These are phyloP conservation scores for Citrus glauca DNA, from an alignment of 345 rosid species.

Conservation along the genomic window DNA sequence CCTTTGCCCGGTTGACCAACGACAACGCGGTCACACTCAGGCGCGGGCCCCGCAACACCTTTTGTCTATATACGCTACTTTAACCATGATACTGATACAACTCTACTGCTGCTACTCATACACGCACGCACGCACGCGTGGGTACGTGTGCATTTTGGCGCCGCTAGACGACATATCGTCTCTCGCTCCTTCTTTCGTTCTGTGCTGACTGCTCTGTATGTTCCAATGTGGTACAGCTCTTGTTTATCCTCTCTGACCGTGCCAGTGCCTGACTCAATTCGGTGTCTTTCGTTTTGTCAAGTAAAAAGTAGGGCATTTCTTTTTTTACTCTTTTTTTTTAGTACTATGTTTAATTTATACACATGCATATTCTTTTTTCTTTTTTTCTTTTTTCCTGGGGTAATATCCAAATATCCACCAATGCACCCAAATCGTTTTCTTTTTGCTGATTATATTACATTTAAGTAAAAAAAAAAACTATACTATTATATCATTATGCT, in stretches of 20 bases:
- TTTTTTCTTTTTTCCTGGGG: too few relatives aligned
- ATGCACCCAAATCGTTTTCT: too few relatives aligned
- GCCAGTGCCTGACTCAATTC: background rate
- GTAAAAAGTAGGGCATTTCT: background rate
- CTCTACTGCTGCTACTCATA: too few relatives aligned
- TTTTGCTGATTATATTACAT: too few relatives aligned
- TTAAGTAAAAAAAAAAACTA: too few relatives aligned
- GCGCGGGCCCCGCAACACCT: conserved; percentile 11
- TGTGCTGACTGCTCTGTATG: background rate
- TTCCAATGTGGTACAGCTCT: background rate
- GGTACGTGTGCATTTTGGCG: background rate
- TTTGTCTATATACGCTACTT: too few relatives aligned
- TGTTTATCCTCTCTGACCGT: background rate
- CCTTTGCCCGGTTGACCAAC: conserved; percentile 61
- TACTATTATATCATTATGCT: too few relatives aligned
- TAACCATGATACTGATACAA: too few relatives aligned
- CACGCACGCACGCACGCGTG: too few relatives aligned
- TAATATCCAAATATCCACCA: too few relatives aligned
- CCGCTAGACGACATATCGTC: conserved; percentile 30
- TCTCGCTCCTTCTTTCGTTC: background rate
- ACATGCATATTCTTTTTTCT: background rate
- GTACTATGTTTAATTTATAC: background rate
- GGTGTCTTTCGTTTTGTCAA: conserved; percentile 4
- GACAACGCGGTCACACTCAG: conserved; percentile 39
- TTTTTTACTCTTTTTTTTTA: too few relatives aligned